Evolutionary conservation across 306 rosid genomes (phyloP).

Genomic region (Casuarina cunninghamiana): DNA sequence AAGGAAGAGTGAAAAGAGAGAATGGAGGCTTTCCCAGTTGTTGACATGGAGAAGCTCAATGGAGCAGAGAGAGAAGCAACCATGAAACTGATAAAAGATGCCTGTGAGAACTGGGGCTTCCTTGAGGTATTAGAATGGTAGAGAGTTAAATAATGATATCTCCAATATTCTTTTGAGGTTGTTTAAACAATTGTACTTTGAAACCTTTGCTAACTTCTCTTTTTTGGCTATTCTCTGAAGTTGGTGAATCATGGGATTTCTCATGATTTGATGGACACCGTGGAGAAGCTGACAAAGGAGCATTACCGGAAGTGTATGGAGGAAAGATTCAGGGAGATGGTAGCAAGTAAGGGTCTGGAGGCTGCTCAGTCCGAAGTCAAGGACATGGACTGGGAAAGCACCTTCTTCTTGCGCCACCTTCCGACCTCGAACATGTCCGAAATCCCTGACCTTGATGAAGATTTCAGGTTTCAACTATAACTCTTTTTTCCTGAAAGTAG

Average conservation of each 20-base stretch:
- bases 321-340: constrained; percentile 82
- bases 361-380: constrained; percentile 54
- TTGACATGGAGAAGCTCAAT: constrained; percentile 71
- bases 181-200: background rate
- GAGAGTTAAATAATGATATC: background rate
- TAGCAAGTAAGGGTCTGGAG: constrained; percentile 63
- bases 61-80: constrained; percentile 57
- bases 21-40: constrained; percentile 62
- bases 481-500: background rate
- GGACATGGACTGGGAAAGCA: constrained; percentile 95
- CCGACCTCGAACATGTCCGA: constrained; percentile 71
- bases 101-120: constrained; percentile 98
- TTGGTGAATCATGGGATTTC: constrained; percentile 89
- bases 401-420: constrained; percentile 86
- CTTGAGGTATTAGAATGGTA: constrained; percentile 61
- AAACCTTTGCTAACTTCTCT: constrained; percentile 2
- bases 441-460: constrained; percentile 63
- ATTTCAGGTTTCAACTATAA: constrained; percentile 49
- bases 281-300: constrained; percentile 85
- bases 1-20: constrained; percentile 18
- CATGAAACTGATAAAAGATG: constrained; percentile 74
- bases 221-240: constrained; percentile 29
- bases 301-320: constrained; percentile 88
- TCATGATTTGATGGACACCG: constrained; percentile 70
- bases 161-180: background rate